Conservation (phyloP, 1,284 basidiomycete species). For the Erythrobasidium hasegawianum region DNA sequence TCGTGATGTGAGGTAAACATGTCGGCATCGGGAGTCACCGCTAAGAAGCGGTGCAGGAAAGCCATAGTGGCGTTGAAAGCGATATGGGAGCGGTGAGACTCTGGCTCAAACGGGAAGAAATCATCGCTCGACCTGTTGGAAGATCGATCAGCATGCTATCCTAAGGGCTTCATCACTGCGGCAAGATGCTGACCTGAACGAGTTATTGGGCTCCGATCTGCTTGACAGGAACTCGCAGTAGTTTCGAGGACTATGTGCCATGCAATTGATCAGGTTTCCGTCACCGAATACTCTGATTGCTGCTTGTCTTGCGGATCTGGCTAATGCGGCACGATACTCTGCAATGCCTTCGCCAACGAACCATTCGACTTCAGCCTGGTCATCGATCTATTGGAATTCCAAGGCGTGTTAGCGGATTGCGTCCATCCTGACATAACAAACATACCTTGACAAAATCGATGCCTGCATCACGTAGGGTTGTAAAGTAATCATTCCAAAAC, state of each 20-base stretch:
- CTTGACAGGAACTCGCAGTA: slow-evolving; percentile 19
- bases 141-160: background rate
- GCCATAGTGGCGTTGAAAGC: slow-evolving; percentile 42
- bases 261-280: slow-evolving; percentile 45
- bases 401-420: too few species aligned
- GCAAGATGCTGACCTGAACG: slow-evolving; percentile 34
- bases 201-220: background rate
- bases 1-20: slow-evolving; percentile 42
- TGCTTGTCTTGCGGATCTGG: slow-evolving; percentile 37
- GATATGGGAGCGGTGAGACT: slow-evolving; percentile 46
- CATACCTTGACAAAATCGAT: slow-evolving; percentile 45
- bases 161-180: background rate
- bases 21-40: slow-evolving; percentile 44
- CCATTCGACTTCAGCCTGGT: slow-evolving; percentile 44
- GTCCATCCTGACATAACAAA: too few species aligned
- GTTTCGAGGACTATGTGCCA: slow-evolving; percentile 40
- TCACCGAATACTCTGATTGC: slow-evolving; percentile 42
- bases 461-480: slow-evolving; percentile 41
- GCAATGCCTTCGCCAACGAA: slow-evolving; percentile 18
- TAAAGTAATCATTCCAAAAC: slow-evolving; percentile 45
- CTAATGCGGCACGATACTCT: slow-evolving; percentile 21
- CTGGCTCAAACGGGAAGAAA: slow-evolving; percentile 44
- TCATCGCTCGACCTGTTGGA: slow-evolving; percentile 43
- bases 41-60: slow-evolving; percentile 37
- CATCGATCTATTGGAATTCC: slow-evolving; percentile 43